A percentile compares a stretch with the other conserved stretches of the same genome.
These are phyloP conservation scores for Kuraishia molischiana DNA, from an alignment of 805 yeast species.

Conservation along the genomic window DNA sequence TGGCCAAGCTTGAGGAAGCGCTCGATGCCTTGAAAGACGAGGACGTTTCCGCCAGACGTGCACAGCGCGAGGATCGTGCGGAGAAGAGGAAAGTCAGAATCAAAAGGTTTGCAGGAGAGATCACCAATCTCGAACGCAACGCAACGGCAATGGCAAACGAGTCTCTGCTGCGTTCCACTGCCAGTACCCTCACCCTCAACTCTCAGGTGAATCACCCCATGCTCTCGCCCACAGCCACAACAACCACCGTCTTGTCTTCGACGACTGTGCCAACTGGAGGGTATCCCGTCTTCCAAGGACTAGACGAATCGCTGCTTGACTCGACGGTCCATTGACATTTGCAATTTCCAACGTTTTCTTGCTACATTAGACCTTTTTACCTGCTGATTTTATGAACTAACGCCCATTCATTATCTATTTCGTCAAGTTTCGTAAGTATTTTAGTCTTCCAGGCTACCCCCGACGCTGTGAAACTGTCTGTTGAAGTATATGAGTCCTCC, in stretches of 20 bases:
- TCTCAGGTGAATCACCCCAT: not conserved
- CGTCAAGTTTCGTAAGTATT: no score
- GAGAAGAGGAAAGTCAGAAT: slow-evolving; percentile 16
- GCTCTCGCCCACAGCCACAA: not conserved
- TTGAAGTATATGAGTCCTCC: slow-evolving; percentile 66
- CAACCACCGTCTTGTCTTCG: slow-evolving; percentile 11
- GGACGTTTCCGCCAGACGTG: slow-evolving; percentile 12
- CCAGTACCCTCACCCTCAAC: slow-evolving; percentile 1
- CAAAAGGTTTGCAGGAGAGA: slow-evolving; percentile 12
- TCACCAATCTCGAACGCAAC: slow-evolving; percentile 7
- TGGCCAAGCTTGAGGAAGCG: slow-evolving; percentile 12
- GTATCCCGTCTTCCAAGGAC: no score
- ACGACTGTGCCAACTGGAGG: not conserved
- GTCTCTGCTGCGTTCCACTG: slow-evolving; percentile 1
- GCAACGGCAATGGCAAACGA: not conserved
- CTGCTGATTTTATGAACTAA: no score
- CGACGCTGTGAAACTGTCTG: slow-evolving; percentile 43
- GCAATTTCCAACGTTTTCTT: no score
- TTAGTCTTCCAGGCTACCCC: slow-evolving; percentile 12
- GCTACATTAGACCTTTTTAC: no score
- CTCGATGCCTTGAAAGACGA: slow-evolving; percentile 14
- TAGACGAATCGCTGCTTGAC: no score
- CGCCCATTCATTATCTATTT: no score
- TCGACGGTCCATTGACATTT: no score
- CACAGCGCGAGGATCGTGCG: slow-evolving; percentile 12